Percentiles rank a stretch among this genome's conserved stretches.
Evolutionary conservation across 768 basidiomycete species (phyloP).

Genomic region (Tylopilus vinaceipallidus): DNA sequence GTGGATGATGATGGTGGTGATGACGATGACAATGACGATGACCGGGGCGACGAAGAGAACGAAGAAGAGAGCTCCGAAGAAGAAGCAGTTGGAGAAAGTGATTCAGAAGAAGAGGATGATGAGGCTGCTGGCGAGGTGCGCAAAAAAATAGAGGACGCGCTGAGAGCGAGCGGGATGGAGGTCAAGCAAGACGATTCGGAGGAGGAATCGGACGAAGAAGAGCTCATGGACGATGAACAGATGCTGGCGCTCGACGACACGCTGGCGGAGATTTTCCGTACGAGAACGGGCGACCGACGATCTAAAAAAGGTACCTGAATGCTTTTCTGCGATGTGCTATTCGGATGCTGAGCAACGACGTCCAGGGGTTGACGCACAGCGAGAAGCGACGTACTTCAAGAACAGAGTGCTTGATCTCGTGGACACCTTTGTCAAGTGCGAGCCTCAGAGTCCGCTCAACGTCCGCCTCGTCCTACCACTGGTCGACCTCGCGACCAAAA

Average conservation of each 20-base stretch:
- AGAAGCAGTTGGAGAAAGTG: slow-evolving; percentile 34
- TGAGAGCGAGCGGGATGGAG: slow-evolving; percentile 57
- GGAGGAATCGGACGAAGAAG: slow-evolving; percentile 52
- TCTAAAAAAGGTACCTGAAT: slow-evolving; percentile 57
- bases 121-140: slow-evolving; percentile 51
- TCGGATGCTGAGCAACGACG: background rate
- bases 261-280: slow-evolving; percentile 82
- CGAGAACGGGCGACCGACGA: slow-evolving; percentile 59
- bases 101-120: slow-evolving; percentile 52
- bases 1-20: slow-evolving; percentile 35
- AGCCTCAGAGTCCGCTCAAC: slow-evolving; percentile 68
- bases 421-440: slow-evolving; percentile 77
- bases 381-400: slow-evolving; percentile 94
- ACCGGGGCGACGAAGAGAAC: slow-evolving; percentile 36
- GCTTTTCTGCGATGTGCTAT: background rate
- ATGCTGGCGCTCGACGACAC: slow-evolving; percentile 97
- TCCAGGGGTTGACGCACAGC: slow-evolving; percentile 64
- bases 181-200: slow-evolving; percentile 53
- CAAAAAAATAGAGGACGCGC: slow-evolving; percentile 61
- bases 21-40: slow-evolving; percentile 32
- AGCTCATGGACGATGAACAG: slow-evolving; percentile 92
- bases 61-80: slow-evolving; percentile 34
- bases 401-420: slow-evolving; percentile 94
- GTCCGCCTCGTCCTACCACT: slow-evolving; percentile 73
- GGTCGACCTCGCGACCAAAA: slow-evolving; percentile 66